Base-by-base conservation (phyloP, 306 rosid species). In the Pyrus bretschneideri region DNA sequence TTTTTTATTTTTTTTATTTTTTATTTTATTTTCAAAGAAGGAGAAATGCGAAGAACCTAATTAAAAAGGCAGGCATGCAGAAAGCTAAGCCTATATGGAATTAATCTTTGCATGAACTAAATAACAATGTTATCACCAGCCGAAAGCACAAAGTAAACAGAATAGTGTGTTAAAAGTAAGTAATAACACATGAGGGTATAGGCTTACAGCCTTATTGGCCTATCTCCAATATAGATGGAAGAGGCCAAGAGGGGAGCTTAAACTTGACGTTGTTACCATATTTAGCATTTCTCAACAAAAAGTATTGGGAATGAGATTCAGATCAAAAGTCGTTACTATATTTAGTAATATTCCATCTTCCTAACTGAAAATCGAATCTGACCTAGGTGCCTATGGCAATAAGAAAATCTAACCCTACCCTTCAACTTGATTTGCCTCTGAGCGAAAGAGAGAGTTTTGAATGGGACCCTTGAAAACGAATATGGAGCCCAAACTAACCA, bases 321-420 rank as follows among this genome's bases (percentile, higher is more conserved):
- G 61, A 31, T 78, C 73, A 72, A 72, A 89, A 78, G 86, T 73
- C 14, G 72, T 75, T 83, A 18, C 85, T 69, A 72, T 81, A 76
- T 81, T 74, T 78, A 70, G 96, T 66, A 84, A 82, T 75, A 71
- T 77, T 46, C 79, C 55, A 31, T 61, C 80, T 85, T 83, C 94
- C 90, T 80, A 88, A 85, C 91, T 84, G 61, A 46, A 62, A 78
- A 66, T 80, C 77, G 76, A 78, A 83, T 76, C 68, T 51, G 77
- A 70, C 86, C 84, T 69, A 73, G 30, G 35, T 83, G 59, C 23
- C 14, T 58, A 70, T 60, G 67, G 18, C 29, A 17, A 46, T 6
- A 30, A 57, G 67, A 18, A 33, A 67, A 40, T 35, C 58, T 1
- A 9, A 21, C 15, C 54, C 9, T 5, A 6, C 40, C 74, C 11